Evolutionary conservation across 441 rosid species (phyloP), one percentile per base, ranked within the genome.

Genomic region (Arabidopsis hybrid): DNA sequence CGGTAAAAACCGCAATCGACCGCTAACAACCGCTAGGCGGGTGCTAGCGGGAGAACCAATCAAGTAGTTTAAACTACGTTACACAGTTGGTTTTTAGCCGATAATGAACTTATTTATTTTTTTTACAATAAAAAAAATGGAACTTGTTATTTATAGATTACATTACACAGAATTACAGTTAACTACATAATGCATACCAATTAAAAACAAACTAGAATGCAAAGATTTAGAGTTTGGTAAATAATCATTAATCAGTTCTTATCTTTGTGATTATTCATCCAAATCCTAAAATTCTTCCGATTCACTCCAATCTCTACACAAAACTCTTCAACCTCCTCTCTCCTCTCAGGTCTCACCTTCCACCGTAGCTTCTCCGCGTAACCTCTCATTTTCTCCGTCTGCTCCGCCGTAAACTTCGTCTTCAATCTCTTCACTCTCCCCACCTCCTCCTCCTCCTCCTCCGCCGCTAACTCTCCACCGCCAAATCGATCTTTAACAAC

Each of bases 401-500:
- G 79, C 79, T 62, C 79, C 65, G 60, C 75, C 59, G 70, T 62
- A 34, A 53, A 76, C 60, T 39, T 76, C 34, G 39, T 63, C 71
- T 63, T 76, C 6, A 47, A 17, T 60, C 71, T 62, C 71, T 56
- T 69, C 65, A 16, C 74, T 60, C 39, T 67, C 49, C 11, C 59
- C 12, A 32, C 58, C 59, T 67, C 65, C 16, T 56, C 43, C 53
- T 26, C 29, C 29, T 26, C 29, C 29, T 26, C 29, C 29, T 26
- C 29, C 29, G 29, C 29, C 29, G 29, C 29, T 9, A 26, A 40
- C 17, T 34, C 63, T 2, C 55, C 45, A 12, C 51, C 47, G 10
- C 1, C 1, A 1, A 43, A 51, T 62, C 14, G 2, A 62, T 62
- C 69, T 4, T 7, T 6, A 8, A 3, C 62, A 13, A 52, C 8